Evolutionary conservation across 306 rosid species (phyloP).

Genomic region (Parietaria judaica): DNA sequence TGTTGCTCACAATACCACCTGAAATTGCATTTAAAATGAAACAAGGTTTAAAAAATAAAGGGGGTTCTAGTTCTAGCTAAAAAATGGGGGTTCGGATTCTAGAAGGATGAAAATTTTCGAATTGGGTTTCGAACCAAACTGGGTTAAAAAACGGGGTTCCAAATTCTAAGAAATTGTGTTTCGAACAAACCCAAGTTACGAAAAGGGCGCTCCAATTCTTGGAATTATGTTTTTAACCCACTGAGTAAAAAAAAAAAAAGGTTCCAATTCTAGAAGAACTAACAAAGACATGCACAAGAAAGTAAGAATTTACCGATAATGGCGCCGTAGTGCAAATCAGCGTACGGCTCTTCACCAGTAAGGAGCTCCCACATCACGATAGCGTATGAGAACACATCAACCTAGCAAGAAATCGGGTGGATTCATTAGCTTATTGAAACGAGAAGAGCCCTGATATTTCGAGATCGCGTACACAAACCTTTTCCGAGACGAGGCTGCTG

Average conservation of each 20-base stretch:
- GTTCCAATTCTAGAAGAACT: background rate
- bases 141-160: background rate
- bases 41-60: background rate
- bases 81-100: background rate
- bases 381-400: conserved; percentile 81
- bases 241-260: background rate
- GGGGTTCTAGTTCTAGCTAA: background rate
- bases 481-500: conserved; percentile 87
- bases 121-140: background rate
- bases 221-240: too few relatives aligned
- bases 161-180: too few relatives aligned
- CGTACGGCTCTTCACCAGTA: conserved; percentile 82
- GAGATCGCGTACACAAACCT: conserved; percentile 34
- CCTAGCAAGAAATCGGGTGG: conserved; percentile 28
- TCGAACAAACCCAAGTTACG: too few relatives aligned
- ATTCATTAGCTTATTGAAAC: background rate
- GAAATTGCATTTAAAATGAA: conserved; percentile 2
- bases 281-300: background rate
- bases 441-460: background rate
- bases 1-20: conserved; percentile 95
- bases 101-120: background rate
- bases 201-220: too few relatives aligned
- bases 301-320: conserved; percentile 55
- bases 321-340: conserved; percentile 82
- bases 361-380: conserved; percentile 90